phyloP scores from a whole-genome alignment of 352 stramenopile genomes.

The Phytopythium sindhum region DNA sequence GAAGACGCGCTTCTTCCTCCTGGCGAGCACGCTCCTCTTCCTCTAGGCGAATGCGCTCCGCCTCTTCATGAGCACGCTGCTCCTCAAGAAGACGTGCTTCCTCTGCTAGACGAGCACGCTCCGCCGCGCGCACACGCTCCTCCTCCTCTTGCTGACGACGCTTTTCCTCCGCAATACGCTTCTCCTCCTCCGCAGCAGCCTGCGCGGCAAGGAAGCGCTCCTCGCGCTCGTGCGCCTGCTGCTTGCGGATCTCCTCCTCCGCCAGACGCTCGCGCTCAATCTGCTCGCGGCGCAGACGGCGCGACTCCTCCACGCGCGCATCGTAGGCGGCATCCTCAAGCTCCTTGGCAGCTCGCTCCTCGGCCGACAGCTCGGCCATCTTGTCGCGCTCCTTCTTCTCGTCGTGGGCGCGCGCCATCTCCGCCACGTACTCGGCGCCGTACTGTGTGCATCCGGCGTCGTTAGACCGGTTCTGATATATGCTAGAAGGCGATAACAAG shows the following conservation, averaged over 20 bases:
- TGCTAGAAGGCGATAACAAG: neutral
- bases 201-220: conserved; percentile 30
- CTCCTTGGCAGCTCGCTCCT: conserved; percentile 51
- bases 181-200: conserved; percentile 28
- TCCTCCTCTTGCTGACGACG: conserved; percentile 18
- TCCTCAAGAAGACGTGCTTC: conserved; percentile 18
- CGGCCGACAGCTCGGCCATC: conserved; percentile 58
- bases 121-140: conserved; percentile 24
- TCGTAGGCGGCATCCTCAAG: conserved; percentile 66
- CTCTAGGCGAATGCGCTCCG: conserved; percentile 9
- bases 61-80: conserved; percentile 12
- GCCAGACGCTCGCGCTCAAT: conserved; percentile 59
- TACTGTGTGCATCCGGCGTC: conserved; percentile 20
- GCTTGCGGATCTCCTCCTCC: conserved; percentile 50
- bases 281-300: conserved; percentile 72
- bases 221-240: conserved; percentile 44
- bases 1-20: conserved; percentile 8
- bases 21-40: conserved; percentile 8
- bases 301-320: conserved; percentile 72
- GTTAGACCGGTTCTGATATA: neutral
- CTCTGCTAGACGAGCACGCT: conserved; percentile 28
- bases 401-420: conserved; percentile 66
- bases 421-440: conserved; percentile 77
- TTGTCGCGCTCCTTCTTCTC: conserved; percentile 54
- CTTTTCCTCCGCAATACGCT: conserved; percentile 33